phyloP scores from a whole-genome alignment of 73 alveolate genomes.

The Breviolum minutum region DNA sequence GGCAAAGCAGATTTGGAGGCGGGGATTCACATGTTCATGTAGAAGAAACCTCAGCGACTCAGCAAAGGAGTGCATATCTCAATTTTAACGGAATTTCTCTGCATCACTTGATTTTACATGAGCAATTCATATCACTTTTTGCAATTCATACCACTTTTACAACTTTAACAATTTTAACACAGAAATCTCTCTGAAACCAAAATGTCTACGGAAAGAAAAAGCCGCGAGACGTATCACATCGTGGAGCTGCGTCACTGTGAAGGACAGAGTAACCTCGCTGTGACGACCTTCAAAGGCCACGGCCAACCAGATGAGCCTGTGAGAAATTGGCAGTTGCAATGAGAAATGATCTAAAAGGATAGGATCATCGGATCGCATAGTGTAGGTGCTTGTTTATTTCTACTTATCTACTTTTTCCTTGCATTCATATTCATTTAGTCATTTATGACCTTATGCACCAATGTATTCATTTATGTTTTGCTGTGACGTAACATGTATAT shows the following conservation, averaged over 20 bases:
- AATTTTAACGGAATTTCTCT: not conserved
- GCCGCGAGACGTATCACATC: not conserved
- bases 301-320: slow-evolving; percentile 59
- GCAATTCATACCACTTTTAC: too few species aligned
- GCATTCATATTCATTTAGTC: too few species aligned
- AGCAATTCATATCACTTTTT: too few species aligned
- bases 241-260: not conserved
- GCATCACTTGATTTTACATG: too few species aligned
- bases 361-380: not conserved
- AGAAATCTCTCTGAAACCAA: not conserved
- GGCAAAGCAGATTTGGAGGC: not conserved
- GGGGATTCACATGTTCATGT: slow-evolving; percentile 10
- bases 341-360: not conserved
- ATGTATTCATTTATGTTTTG: too few species aligned
- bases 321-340: not conserved
- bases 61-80: not conserved
- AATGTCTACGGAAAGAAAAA: not conserved
- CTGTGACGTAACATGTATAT: too few species aligned
- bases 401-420: too few species aligned
- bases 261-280: slow-evolving; percentile 2
- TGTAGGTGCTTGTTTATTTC: not conserved
- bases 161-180: not conserved
- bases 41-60: slow-evolving; percentile 54
- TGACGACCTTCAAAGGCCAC: slow-evolving; percentile 37
- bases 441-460: too few species aligned